These are phyloP conservation scores for Didymella keratinophila DNA, from an alignment of 2,329 filamentous ascomycete genomes.

Conservation along the genomic window DNA sequence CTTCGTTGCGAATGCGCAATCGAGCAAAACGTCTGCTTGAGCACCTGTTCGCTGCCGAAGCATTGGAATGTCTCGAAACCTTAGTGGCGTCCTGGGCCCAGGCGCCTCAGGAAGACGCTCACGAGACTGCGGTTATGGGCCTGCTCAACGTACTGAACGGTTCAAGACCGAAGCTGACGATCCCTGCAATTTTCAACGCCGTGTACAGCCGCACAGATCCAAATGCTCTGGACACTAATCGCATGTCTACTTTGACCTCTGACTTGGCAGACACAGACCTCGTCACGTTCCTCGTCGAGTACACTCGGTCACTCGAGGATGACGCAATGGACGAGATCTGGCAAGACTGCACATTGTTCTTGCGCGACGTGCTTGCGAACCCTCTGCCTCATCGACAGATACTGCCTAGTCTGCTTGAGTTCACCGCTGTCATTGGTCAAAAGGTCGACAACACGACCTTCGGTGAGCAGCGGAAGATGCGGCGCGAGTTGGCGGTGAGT, in stretches of 20 bases:
- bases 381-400: constrained; percentile 95
- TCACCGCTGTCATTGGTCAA: constrained; percentile 86
- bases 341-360: constrained; percentile 89
- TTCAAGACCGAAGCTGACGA: constrained; percentile 86
- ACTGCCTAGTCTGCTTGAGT: constrained; percentile 83
- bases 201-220: constrained; percentile 95
- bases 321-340: constrained; percentile 99
- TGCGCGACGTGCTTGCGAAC: constrained; percentile 88
- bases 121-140: constrained; percentile 75
- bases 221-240: constrained; percentile 74
- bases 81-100: constrained; percentile 83
- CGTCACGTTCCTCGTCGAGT: constrained; percentile 88
- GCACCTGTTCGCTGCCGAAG: constrained; percentile 90
- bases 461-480: constrained; percentile 91
- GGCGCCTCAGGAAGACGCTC: constrained; percentile 58
- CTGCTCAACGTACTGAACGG: constrained; percentile 90
- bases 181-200: constrained; percentile 93
- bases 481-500: constrained; percentile 84
- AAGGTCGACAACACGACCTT: constrained; percentile 99
- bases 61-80: constrained; percentile 91
- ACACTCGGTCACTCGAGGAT: constrained; percentile 88
- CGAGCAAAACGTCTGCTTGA: constrained; percentile 86
- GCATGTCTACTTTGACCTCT: constrained; percentile 88
- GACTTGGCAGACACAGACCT: constrained; percentile 84
- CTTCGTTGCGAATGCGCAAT: constrained; percentile 89